Evolutionary conservation across 108 stramenopile genomes (phyloP), one percentile per base, ranked within the genome.

Genomic region (Skeletonema tropicum): DNA sequence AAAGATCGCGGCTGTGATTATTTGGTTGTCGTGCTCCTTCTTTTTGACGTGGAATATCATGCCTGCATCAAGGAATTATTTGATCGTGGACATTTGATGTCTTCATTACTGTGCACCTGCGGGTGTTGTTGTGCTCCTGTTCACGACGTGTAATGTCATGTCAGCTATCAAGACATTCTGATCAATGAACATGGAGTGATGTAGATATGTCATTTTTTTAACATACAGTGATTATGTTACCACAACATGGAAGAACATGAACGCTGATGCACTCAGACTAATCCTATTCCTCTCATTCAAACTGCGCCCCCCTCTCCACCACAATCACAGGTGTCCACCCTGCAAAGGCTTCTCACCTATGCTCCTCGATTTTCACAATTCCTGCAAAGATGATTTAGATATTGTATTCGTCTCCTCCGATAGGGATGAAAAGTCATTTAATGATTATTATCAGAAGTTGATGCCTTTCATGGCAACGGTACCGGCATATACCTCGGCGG

Each of bases 371-470:
- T 93, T 93, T 57, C 90, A 93, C 82, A 67, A 79, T 10, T 13
- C 65, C 0, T 57, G 66, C 45, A 72, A 85, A 9, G 64, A 68
- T 33, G 85, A 87, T 17, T 49, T 92, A 14, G 89, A 92, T 57
- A 81, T 92, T 55, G 70, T 93, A 52, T 91, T 83, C 42, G 57
- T 93, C 42, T 85, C 84, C n/a, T 88, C 87, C 29, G 92, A 93
- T 83, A 60, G 78, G 25, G 76, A 78, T 25, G 61, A 82, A 33
- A 49, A 71, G 26, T 69, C 84, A 5, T 91, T 93, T 68, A 74
- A 79, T 45, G 86, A 64, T 33, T 93, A 93, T 55, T 84, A 77
- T 78, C 64, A 49, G 14, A 89, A 85, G 59, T 25, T 55, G 9
- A 94, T 91, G 93, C 93, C 93, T 0, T 94, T 88, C 85, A 49